Conservation (phyloP, 768 basidiomycete species). For the Leucocoprinus sp. region DNA sequence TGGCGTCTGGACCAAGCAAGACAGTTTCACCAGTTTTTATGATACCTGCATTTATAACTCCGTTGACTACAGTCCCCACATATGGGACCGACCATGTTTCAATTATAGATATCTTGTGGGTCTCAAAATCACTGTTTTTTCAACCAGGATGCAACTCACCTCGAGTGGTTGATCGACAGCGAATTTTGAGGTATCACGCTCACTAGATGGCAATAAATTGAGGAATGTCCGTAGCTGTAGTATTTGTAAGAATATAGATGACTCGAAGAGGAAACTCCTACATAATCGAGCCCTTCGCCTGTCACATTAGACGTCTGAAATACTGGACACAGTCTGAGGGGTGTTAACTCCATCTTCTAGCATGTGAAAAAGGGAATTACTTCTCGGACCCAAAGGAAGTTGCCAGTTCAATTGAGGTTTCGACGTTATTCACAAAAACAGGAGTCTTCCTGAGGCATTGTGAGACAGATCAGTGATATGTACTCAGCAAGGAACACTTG, state of each 20-base stretch:
- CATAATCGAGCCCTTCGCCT: constrained; percentile 80
- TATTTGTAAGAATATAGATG: background rate
- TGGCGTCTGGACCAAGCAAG: constrained; percentile 85
- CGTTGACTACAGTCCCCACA: constrained; percentile 79
- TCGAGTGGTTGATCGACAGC: constrained; percentile 72
- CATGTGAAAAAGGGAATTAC: constrained; percentile 27
- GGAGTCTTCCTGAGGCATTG: constrained; percentile 53
- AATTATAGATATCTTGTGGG: constrained; percentile 65
- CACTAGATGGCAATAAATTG: constrained; percentile 84
- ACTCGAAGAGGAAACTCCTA: constrained; percentile 24
- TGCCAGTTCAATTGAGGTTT: constrained; percentile 74
- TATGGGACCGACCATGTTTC: constrained; percentile 87
- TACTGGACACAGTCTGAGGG: constrained; percentile 72
- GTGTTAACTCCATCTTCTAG: constrained; percentile 6
- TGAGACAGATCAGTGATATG: background rate
- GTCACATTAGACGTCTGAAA: constrained; percentile 93
- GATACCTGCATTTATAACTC: constrained; percentile 69
- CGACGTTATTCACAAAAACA: constrained; percentile 76
- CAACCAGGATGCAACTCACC: constrained; percentile 26
- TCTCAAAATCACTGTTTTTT: background rate
- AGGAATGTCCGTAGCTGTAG: constrained; percentile 77
- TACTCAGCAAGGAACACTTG: constrained; percentile 21
- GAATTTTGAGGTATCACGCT: constrained; percentile 77
- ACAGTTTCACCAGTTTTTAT: constrained; percentile 76
- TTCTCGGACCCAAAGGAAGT: constrained; percentile 65